phyloP scores from a whole-genome alignment of 1,139 yeast genomes.

The Protomyces pachydermus region DNA sequence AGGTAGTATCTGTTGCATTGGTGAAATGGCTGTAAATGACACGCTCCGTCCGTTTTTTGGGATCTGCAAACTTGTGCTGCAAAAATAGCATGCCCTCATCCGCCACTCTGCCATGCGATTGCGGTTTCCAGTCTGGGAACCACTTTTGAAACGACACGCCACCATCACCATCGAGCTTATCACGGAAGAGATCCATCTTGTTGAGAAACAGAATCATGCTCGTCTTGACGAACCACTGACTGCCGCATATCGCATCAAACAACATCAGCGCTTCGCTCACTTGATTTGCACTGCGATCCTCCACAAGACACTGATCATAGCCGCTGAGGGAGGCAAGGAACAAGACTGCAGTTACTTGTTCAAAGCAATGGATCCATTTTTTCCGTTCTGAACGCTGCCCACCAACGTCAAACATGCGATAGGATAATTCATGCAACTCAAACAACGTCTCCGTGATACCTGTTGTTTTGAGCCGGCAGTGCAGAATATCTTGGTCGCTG shows the following conservation, averaged over 20 bases:
- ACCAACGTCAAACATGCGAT: slow-evolving; percentile 82
- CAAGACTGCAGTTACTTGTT: slow-evolving; percentile 79
- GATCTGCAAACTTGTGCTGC: slow-evolving; percentile 56
- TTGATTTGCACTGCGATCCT: slow-evolving; percentile 81
- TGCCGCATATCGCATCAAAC: slow-evolving; percentile 79
- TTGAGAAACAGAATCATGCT: slow-evolving; percentile 86
- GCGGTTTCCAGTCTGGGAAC: slow-evolving; percentile 55
- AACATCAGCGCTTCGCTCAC: slow-evolving; percentile 84
- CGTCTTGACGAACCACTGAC: slow-evolving; percentile 76
- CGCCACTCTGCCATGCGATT: slow-evolving; percentile 35
- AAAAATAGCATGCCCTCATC: slow-evolving; percentile 61
- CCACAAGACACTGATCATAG: slow-evolving; percentile 86
- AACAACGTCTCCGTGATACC: slow-evolving; percentile 89
- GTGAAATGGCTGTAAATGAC: slow-evolving; percentile 87
- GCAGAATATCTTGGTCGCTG: slow-evolving; percentile 73
- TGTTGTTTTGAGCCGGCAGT: slow-evolving; percentile 89
- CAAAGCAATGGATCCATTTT: slow-evolving; percentile 96
- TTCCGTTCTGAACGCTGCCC: slow-evolving; percentile 92
- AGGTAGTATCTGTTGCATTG: slow-evolving; percentile 68
- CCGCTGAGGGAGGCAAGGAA: slow-evolving; percentile 92
- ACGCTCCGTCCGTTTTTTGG: slow-evolving; percentile 54
- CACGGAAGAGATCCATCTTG: slow-evolving; percentile 75
- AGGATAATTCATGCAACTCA: slow-evolving; percentile 54
- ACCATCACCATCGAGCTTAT: slow-evolving; percentile 62
- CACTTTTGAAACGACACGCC: slow-evolving; percentile 47